phyloP scores from a whole-genome alignment of 2,329 filamentous ascomycete genomes.

The Sarocladium strictum region DNA sequence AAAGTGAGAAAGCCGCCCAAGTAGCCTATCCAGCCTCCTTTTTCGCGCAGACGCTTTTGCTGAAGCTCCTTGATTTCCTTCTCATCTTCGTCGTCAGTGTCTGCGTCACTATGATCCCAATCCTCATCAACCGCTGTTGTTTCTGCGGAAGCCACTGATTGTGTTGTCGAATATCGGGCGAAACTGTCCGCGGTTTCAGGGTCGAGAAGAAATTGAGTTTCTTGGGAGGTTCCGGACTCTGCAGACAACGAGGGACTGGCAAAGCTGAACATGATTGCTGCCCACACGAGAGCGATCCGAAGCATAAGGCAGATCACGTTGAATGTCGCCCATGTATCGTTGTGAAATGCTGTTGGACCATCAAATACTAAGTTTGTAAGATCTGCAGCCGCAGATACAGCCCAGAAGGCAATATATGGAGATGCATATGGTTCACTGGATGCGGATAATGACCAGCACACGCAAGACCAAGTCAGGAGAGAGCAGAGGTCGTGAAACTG shows the following conservation, averaged over 20 bases:
- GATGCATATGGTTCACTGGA: not conserved
- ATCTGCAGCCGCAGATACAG: not conserved
- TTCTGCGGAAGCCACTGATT: not conserved
- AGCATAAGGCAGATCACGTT: not conserved
- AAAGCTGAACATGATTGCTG: not conserved
- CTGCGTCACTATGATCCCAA: conserved; percentile 11
- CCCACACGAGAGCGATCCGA: not conserved
- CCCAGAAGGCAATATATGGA: not conserved
- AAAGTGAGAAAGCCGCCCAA: conserved; percentile 19
- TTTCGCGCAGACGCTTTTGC: conserved; percentile 17
- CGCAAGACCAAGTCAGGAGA: not conserved
- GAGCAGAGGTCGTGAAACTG: not conserved
- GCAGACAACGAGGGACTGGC: not conserved
- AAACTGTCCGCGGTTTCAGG: not conserved
- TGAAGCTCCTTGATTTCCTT: conserved; percentile 18
- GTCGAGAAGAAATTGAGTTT: not conserved
- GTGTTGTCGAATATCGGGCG: not conserved
- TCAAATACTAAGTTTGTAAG: not conserved
- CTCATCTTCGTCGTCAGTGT: conserved; percentile 17
- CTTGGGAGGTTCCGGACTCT: not conserved
- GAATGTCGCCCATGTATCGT: not conserved
- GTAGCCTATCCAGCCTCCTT: conserved; percentile 20
- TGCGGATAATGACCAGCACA: not conserved
- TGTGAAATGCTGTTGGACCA: not conserved
- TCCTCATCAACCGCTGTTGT: not conserved